Conservation (phyloP, 306 rosid species). For the Glycine soja region DNA sequence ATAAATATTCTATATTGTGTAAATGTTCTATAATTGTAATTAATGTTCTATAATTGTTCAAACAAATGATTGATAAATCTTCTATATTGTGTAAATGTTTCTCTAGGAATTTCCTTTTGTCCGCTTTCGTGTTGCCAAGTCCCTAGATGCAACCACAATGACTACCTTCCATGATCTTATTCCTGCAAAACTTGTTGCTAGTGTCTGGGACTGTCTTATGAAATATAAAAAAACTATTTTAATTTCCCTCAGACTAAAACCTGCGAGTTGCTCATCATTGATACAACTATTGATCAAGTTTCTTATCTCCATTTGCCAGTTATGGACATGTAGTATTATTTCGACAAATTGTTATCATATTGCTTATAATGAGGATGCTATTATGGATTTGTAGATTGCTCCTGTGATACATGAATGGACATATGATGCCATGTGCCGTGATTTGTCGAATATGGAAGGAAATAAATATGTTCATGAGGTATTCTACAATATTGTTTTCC, state of each 20-base stretch:
- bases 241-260: slow-evolving; percentile 90
- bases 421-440: slow-evolving; percentile 95
- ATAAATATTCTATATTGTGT: too few species aligned
- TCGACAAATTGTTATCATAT: slow-evolving; percentile 26
- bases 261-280: slow-evolving; percentile 93
- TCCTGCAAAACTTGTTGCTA: slow-evolving; percentile 94
- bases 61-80: slow-evolving; percentile 30
- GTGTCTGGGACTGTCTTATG: slow-evolving; percentile 86
- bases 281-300: slow-evolving; percentile 96
- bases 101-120: slow-evolving; percentile 83
- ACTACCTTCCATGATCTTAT: slow-evolving; percentile 89
- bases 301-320: slow-evolving; percentile 53
- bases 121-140: slow-evolving; percentile 89
- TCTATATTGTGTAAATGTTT: slow-evolving; percentile 46
- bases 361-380: slow-evolving; percentile 49
- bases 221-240: slow-evolving; percentile 76
- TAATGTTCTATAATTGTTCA: slow-evolving; percentile 36
- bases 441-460: slow-evolving; percentile 86
- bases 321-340: slow-evolving; percentile 39
- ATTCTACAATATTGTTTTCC: slow-evolving; percentile 30
- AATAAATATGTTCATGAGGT: slow-evolving; percentile 93
- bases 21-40: too few species aligned
- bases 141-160: slow-evolving; percentile 93
- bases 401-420: slow-evolving; percentile 97
- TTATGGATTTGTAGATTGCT: slow-evolving; percentile 79